Conservation (phyloP, 108 stramenopile genomes). For the Discostella stelligeroides region DNA sequence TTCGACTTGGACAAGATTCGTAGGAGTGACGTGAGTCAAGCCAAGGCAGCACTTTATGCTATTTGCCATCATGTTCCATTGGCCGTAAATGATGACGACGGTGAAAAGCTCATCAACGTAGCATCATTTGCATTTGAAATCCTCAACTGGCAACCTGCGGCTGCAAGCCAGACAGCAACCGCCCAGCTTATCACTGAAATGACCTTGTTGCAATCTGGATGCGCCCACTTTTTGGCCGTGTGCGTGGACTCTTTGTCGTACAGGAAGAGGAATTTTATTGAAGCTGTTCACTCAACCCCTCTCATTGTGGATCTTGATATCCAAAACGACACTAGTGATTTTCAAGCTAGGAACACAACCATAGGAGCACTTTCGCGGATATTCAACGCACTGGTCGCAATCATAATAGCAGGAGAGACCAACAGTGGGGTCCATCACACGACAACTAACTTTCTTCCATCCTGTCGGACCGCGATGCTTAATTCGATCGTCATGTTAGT, state of each 20-base stretch:
- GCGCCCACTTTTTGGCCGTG: conserved; percentile 30
- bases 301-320: conserved; percentile 19
- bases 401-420: conserved; percentile 12
- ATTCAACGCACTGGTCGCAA: conserved; percentile 8
- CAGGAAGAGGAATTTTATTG: conserved; percentile 11
- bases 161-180: neutral
- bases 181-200: conserved; percentile 14
- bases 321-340: neutral
- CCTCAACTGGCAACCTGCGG: conserved; percentile 8
- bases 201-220: conserved; percentile 37
- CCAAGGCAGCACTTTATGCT: conserved; percentile 37
- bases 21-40: neutral
- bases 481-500: conserved; percentile 29
- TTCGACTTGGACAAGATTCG: neutral
- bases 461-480: conserved; percentile 25
- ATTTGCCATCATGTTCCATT: conserved; percentile 34
- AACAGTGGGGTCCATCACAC: neutral
- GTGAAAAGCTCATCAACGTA: conserved; percentile 17
- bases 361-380: conserved; percentile 10
- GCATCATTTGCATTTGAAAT: conserved; percentile 31
- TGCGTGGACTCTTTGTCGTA: conserved; percentile 30
- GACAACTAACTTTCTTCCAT: conserved; percentile 11
- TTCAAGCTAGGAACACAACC: neutral
- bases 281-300: neutral
- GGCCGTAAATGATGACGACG: conserved; percentile 30